Evolutionary conservation across 2,329 filamentous ascomycete species (phyloP).

Genomic region (Colletotrichum aenigma): DNA sequence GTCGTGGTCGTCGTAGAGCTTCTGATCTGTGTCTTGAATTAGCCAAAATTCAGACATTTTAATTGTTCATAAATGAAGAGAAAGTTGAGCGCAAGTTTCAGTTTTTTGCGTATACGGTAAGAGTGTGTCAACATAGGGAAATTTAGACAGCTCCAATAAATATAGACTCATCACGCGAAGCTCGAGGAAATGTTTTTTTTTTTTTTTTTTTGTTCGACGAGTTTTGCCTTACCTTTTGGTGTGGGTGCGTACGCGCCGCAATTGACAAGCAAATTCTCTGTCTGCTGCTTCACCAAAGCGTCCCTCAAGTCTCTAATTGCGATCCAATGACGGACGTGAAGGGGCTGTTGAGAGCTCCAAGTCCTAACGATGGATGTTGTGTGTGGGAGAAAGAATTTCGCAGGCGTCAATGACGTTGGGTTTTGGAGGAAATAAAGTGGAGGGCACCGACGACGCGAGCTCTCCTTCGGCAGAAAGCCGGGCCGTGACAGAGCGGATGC

Average conservation of each 20-base stretch:
- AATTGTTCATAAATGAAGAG: neutral
- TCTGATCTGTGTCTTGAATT: constrained; percentile 14
- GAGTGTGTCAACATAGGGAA: constrained; percentile 62
- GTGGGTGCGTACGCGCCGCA: neutral
- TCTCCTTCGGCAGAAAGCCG: constrained; percentile 6
- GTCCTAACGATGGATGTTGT: neutral
- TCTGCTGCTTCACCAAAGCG: neutral
- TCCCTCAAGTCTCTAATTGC: neutral
- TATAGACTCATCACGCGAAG: constrained; percentile 45
- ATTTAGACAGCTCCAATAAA: constrained; percentile 83
- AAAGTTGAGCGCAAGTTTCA: constrained; percentile 31
- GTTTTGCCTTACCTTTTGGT: constrained; percentile 3
- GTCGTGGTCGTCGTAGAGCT: neutral
- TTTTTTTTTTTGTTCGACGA: neutral
- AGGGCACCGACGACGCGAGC: neutral
- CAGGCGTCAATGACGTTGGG: constrained; percentile 4
- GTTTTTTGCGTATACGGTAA: constrained; percentile 62
- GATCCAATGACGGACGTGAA: neutral
- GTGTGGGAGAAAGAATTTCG: neutral
- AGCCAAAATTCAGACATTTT: constrained; percentile 9
- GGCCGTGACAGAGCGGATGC: neutral
- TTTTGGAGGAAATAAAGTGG: neutral
- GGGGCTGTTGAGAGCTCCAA: constrained; percentile 1
- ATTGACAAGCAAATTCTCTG: neutral
- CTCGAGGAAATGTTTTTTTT: neutral